A percentile compares a stretch with the other conserved stretches of the same genome.
Conservation (phyloP, 495 filamentous ascomycete genomes). For the Talaromyces adpressus region DNA sequence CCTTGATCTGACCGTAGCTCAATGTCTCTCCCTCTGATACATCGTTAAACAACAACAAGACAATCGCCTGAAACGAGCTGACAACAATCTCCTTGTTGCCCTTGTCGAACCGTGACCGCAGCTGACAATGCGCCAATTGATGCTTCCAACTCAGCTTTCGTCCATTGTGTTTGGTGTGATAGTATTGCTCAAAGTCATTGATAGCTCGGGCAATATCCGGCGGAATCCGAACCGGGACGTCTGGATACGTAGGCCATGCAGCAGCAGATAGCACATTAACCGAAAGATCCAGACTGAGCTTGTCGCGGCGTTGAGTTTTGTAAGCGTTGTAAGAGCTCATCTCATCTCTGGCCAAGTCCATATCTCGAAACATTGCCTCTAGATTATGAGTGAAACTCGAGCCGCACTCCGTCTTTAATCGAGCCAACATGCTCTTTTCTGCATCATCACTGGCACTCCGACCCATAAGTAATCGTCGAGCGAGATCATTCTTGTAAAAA, state of each 20-base stretch:
- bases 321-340: constrained; percentile 66
- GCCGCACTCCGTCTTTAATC: constrained; percentile 88
- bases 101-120: constrained; percentile 69
- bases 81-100: constrained; percentile 81
- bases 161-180: constrained; percentile 79
- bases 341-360: constrained; percentile 82
- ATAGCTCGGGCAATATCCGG: constrained; percentile 60
- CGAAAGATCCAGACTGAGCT: constrained; percentile 62
- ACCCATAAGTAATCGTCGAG: constrained; percentile 78
- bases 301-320: constrained; percentile 40
- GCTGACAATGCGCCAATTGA: constrained; percentile 75
- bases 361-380: constrained; percentile 98
- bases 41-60: constrained; percentile 88
- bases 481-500: constrained; percentile 97
- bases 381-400: constrained; percentile 91
- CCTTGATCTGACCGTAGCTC: constrained; percentile 61
- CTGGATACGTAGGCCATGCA: constrained; percentile 89
- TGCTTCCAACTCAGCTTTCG: constrained; percentile 89
- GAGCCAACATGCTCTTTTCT: constrained; percentile 86
- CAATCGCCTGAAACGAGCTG: constrained; percentile 82
- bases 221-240: constrained; percentile 70
- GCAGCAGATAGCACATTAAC: constrained; percentile 81
- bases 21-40: constrained; percentile 48
- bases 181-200: constrained; percentile 69
- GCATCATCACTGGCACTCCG: constrained; percentile 91